A percentile compares a stretch with the other conserved stretches of the same genome.
Conservation (phyloP, 225 moss, liverwort and hornwort species). For the Rhytidiadelphus loreus region DNA sequence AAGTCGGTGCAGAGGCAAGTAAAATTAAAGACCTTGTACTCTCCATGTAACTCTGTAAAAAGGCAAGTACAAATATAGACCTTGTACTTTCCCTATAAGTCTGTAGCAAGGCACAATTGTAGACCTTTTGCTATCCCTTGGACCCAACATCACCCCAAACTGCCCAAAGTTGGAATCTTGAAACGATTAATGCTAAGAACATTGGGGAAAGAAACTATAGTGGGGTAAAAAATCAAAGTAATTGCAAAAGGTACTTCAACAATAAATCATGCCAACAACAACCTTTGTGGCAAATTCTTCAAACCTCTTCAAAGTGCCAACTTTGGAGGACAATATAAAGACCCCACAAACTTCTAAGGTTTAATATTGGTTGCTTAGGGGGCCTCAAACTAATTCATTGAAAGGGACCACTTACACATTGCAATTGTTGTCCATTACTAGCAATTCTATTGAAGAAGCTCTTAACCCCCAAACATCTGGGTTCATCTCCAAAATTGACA, state of each 20-base stretch:
- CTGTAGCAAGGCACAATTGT: too few species aligned
- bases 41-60: too few species aligned
- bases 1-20: too few species aligned
- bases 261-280: too few species aligned
- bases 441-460: background rate
- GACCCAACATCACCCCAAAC: too few species aligned
- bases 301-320: background rate
- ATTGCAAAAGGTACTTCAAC: background rate
- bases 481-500: too few species aligned
- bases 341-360: fast-evolving
- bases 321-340: background rate
- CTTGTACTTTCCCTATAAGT: too few species aligned
- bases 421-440: background rate
- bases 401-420: background rate
- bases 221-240: fast-evolving
- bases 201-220: fast-evolving
- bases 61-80: too few species aligned
- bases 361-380: background rate
- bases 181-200: background rate
- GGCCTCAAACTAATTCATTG: background rate
- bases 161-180: fast-evolving
- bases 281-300: fast-evolving
- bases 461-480: too few species aligned
- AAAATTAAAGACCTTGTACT: too few species aligned
- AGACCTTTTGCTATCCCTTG: background rate